Percentiles rank a stretch among this genome's conserved stretches.
Conservation (phyloP, 2,329 filamentous ascomycete genomes). For the Phaeosphaeriaceae sp. region DNA sequence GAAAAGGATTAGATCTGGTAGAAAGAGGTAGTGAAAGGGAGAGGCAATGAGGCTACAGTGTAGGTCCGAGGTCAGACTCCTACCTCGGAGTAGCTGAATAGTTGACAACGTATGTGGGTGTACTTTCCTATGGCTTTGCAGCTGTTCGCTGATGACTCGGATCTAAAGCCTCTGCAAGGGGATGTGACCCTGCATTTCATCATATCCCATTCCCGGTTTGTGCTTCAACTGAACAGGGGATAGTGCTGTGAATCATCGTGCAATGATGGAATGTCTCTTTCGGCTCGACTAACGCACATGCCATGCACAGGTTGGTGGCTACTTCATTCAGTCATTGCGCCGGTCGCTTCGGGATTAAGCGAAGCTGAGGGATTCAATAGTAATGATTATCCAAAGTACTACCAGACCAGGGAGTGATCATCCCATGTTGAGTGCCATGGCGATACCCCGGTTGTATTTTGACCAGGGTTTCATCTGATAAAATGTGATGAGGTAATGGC, state of each 20-base stretch:
- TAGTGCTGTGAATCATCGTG: slow-evolving; percentile 6
- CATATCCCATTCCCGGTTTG: neutral
- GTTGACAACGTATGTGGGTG: slow-evolving; percentile 10
- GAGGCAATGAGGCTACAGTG: slow-evolving; percentile 21
- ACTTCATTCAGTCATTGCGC: slow-evolving; percentile 24
- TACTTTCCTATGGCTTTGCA: slow-evolving; percentile 19
- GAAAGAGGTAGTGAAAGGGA: slow-evolving; percentile 17
- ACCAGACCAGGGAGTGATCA: slow-evolving; percentile 20
- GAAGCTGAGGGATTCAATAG: slow-evolving; percentile 5
- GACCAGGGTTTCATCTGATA: slow-evolving; percentile 35
- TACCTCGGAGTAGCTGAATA: slow-evolving; percentile 23
- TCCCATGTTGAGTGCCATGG: slow-evolving; percentile 11
- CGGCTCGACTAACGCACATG: slow-evolving; percentile 11
- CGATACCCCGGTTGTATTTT: slow-evolving; percentile 6
- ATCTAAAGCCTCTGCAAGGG: slow-evolving; percentile 32
- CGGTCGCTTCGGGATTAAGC: slow-evolving; percentile 17
- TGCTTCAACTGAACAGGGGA: neutral
- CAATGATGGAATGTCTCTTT: slow-evolving; percentile 14
- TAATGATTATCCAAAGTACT: slow-evolving; percentile 19
- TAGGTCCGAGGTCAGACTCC: too few species aligned
- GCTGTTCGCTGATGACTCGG: slow-evolving; percentile 42
- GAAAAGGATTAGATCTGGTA: slow-evolving; percentile 17
- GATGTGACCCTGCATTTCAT: slow-evolving; percentile 9
- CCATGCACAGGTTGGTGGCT: slow-evolving; percentile 4
- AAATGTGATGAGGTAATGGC: slow-evolving; percentile 21